Percentiles rank a stretch among this genome's conserved stretches.
phyloP scores from a whole-genome alignment of 192 early-diverging fungal species.

The Obelidium mucronatum region DNA sequence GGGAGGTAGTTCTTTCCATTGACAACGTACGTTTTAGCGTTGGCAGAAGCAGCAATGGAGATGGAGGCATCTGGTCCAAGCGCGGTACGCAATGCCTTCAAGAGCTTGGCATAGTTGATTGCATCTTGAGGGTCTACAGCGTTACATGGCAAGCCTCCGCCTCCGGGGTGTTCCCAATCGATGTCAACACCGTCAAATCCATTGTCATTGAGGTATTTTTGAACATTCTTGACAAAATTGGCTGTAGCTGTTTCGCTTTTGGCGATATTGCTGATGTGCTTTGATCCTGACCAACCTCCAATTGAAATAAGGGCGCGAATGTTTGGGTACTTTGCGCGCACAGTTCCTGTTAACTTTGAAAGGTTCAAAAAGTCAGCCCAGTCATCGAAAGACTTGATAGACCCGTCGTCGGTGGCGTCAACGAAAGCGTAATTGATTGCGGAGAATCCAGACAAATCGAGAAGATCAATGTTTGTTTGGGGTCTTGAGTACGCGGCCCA shows the following conservation, averaged over 20 bases:
- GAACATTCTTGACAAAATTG: too few species aligned
- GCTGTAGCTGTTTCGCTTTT: not conserved
- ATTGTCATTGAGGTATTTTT: too few species aligned
- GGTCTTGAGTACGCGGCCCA: too few species aligned
- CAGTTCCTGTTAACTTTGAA: not conserved
- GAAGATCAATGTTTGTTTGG: not conserved
- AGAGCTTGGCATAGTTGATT: conserved; percentile 64
- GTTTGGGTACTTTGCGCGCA: not conserved
- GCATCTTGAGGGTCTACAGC: conserved; percentile 57
- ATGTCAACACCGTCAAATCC: too few species aligned
- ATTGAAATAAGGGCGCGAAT: not conserved
- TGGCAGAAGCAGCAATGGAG: too few species aligned
- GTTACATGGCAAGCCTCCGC: conserved; percentile 63
- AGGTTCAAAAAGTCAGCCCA: not conserved
- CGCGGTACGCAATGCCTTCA: conserved; percentile 64
- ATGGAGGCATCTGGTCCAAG: conserved; percentile 63
- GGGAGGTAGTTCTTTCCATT: conserved; percentile 46
- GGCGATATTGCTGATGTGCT: not conserved
- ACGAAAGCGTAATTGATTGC: not conserved
- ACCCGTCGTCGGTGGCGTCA: not conserved
- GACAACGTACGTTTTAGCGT: conserved; percentile 56
- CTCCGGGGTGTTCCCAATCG: too few species aligned
- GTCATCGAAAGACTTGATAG: not conserved
- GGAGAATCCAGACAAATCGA: not conserved
- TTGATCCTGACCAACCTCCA: not conserved